A percentile compares a stretch with the other conserved stretches of the same genome.
phyloP scores from a whole-genome alignment of 1,284 basidiomycete species.

The Testicularia cyperi region DNA sequence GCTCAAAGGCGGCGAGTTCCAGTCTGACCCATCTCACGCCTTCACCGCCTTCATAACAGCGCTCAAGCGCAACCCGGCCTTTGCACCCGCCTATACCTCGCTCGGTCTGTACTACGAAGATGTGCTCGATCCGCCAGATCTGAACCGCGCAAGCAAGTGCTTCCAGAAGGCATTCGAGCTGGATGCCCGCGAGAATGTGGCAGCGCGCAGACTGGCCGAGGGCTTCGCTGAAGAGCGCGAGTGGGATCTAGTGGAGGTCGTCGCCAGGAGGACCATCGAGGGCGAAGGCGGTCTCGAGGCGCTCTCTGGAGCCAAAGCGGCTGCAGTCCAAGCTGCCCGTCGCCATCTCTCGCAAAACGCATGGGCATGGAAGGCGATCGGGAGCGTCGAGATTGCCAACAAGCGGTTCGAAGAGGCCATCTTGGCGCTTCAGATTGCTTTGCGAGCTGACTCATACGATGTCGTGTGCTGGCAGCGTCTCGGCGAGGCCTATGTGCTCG shows the following conservation, averaged over 20 bases:
- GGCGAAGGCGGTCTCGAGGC: slow-evolving; percentile 63
- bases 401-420: slow-evolving; percentile 77
- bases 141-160: slow-evolving; percentile 84
- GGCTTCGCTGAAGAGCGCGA: slow-evolving; percentile 90
- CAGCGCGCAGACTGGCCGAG: slow-evolving; percentile 79
- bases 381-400: slow-evolving; percentile 80
- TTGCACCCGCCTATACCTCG: slow-evolving; percentile 88
- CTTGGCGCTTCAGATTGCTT: slow-evolving; percentile 80
- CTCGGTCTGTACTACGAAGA: slow-evolving; percentile 87
- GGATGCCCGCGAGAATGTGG: slow-evolving; percentile 81
- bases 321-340: slow-evolving; percentile 19
- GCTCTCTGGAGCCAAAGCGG: slow-evolving; percentile 5
- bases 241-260: slow-evolving; percentile 93
- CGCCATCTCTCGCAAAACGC: slow-evolving; percentile 68
- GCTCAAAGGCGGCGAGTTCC: slow-evolving; percentile 68
- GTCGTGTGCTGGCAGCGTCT: slow-evolving; percentile 81
- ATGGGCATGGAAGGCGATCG: slow-evolving; percentile 98
- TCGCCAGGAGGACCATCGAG: slow-evolving; percentile 86
- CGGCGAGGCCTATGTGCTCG: slow-evolving; percentile 85
- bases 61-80: slow-evolving; percentile 74
- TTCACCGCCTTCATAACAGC: slow-evolving; percentile 75
- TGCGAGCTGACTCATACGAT: slow-evolving; percentile 79
- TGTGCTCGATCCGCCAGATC: slow-evolving; percentile 72
- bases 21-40: slow-evolving; percentile 37
- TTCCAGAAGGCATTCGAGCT: slow-evolving; percentile 99